Percentiles rank a stretch among this genome's conserved stretches.
Evolutionary conservation across 1,284 basidiomycete species (phyloP).

Genomic region (Neonothopanus nambi): DNA sequence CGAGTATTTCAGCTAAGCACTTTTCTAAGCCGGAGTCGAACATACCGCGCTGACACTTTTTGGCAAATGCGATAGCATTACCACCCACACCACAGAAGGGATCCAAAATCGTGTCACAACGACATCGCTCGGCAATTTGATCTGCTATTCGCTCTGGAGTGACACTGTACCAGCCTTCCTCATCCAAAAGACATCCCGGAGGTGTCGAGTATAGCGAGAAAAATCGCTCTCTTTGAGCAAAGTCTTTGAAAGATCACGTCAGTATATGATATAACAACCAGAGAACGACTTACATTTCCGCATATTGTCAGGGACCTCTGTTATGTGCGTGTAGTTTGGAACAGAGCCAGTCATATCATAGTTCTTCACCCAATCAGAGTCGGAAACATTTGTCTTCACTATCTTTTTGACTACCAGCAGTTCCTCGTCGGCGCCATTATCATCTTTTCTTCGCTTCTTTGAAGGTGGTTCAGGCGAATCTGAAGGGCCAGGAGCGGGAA

Average conservation of each 20-base stretch:
- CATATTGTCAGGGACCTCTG: slow-evolving; percentile 74
- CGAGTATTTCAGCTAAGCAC: background rate
- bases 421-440: background rate
- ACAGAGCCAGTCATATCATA: slow-evolving; percentile 75
- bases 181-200: slow-evolving; percentile 75
- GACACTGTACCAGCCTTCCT: slow-evolving; percentile 96
- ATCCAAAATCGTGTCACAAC: slow-evolving; percentile 83
- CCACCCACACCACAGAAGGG: slow-evolving; percentile 98
- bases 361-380: slow-evolving; percentile 31
- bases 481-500: slow-evolving; percentile 1
- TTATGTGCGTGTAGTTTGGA: slow-evolving; percentile 60
- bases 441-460: slow-evolving; percentile 35
- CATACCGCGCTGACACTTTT: slow-evolving; percentile 88
- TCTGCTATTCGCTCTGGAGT: slow-evolving; percentile 92
- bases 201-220: slow-evolving; percentile 77
- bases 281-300: slow-evolving; percentile 70
- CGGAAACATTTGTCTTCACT: background rate
- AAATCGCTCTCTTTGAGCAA: slow-evolving; percentile 77
- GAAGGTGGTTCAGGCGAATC: slow-evolving; percentile 18
- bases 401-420: background rate
- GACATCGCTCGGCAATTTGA: slow-evolving; percentile 91
- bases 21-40: slow-evolving; percentile 10
- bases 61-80: slow-evolving; percentile 96
- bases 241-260: slow-evolving; percentile 56
- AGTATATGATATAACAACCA: slow-evolving; percentile 6